These are phyloP conservation scores for Phytophthora europaea DNA, from an alignment of 352 stramenopile species.

Conservation along the genomic window DNA sequence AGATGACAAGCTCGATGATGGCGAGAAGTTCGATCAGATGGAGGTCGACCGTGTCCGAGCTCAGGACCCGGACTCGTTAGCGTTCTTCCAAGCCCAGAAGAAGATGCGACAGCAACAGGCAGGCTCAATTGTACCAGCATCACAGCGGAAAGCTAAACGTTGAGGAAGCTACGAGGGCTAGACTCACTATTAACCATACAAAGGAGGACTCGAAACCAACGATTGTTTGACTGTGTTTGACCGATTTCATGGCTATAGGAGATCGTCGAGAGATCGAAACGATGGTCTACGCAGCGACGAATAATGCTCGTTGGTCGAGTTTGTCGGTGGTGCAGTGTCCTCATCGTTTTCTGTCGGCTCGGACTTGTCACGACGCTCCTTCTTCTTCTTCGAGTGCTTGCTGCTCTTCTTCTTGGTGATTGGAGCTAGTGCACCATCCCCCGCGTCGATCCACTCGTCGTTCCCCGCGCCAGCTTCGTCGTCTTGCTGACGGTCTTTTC, in stretches of 20 bases:
- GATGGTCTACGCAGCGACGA: conserved; percentile 31
- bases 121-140: conserved; percentile 22
- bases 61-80: conserved; percentile 91
- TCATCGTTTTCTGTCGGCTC: conserved; percentile 17
- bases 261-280: conserved; percentile 27
- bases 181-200: background rate
- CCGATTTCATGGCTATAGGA: conserved; percentile 13
- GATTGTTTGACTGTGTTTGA: too few relatives aligned
- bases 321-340: conserved; percentile 1
- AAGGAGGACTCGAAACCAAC: too few relatives aligned
- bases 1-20: conserved; percentile 91
- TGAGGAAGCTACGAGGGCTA: background rate
- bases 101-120: conserved; percentile 82
- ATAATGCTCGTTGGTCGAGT: conserved; percentile 29
- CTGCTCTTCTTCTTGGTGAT: conserved; percentile 51
- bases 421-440: background rate
- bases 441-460: conserved; percentile 26
- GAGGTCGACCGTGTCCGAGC: conserved; percentile 88
- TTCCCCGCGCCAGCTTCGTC: conserved; percentile 27
- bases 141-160: conserved; percentile 41
- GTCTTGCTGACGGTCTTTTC: conserved; percentile 43
- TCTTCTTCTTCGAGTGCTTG: conserved; percentile 70
- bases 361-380: conserved; percentile 53
- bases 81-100: conserved; percentile 94
- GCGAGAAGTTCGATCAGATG: conserved; percentile 94